Base-by-base conservation (phyloP, 192 early-diverging fungal species). In the Mortierella antarctica region DNA sequence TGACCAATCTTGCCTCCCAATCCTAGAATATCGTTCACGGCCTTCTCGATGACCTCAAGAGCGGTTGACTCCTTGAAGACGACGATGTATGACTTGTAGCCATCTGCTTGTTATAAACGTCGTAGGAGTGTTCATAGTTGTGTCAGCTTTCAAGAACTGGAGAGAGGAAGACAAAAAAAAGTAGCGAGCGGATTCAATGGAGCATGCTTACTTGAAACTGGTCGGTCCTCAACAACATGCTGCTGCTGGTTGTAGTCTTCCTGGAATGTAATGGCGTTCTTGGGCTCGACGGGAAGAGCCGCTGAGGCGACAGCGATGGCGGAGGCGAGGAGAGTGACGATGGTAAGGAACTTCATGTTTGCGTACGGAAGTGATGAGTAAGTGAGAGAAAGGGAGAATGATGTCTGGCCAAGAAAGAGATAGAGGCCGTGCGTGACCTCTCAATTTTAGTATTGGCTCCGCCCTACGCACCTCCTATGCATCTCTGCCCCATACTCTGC, bases 1-100 rank as follows among this genome's bases (percentile, higher is more conserved):
- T 74, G 80, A n/a, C 66, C 72, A 71, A 82, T 74, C 57, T 59
- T 82, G 45, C 80, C 80, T 10, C 80, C 80, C 23, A 71, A 51
- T 10, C 40, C 57, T 60, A 65, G 31, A 31, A 82, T 74, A 18
- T 82, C 68, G 17, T 51, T 57, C 57, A 70, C 71, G 31, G 59
- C 60, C 48, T 74, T 74, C 14, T 70, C 71, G 18, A 82, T 74
- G n/a, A 54, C 56, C 10, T 74, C 50, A 6, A 57, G 13, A 4
- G 67, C 68, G 4, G 72, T 67, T 2, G 66, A 20, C 48, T 61
- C 42, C 64, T 82, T 82, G 67, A 82, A 74, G 15, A 74, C 80
- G 8, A 82, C 72, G 50, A 82, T 82, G 57, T 82, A 82, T 9
- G 77, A 71, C 55, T 72, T 80, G 52, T 21, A 40, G 15, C n/a